These are phyloP conservation scores for Platanthera zijinensis DNA, from an alignment of 106 monocot genomes.

Conservation along the genomic window DNA sequence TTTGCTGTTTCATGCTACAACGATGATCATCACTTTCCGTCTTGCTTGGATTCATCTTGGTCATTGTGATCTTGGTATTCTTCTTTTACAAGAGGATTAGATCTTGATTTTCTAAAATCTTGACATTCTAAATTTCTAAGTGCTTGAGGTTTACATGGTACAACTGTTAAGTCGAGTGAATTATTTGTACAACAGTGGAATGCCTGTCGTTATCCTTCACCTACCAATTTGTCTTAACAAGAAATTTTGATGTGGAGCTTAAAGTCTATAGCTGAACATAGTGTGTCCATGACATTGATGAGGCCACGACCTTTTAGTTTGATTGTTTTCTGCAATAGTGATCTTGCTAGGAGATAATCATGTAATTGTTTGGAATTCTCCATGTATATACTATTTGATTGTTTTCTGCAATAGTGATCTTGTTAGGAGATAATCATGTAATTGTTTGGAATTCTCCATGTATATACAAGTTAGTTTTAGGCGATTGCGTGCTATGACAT, in stretches of 20 bases:
- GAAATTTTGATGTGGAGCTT: neutral
- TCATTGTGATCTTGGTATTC: neutral
- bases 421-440: neutral
- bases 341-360: neutral
- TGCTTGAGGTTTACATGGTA: neutral
- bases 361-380: neutral
- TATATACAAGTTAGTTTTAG: neutral
- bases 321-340: neutral
- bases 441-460: neutral
- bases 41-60: neutral
- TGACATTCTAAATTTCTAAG: neutral
- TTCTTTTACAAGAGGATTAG: neutral
- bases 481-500: too few species aligned
- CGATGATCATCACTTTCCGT: neutral
- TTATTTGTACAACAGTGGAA: too few species aligned
- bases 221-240: neutral
- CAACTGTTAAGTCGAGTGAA: neutral
- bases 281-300: neutral
- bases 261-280: neutral
- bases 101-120: neutral
- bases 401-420: too few species aligned
- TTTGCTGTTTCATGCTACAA: neutral
- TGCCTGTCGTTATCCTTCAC: neutral
- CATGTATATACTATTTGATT: too few species aligned
- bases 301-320: neutral